Conservation (phyloP, 306 rosid genomes). For the Erythrophleum fordii region DNA sequence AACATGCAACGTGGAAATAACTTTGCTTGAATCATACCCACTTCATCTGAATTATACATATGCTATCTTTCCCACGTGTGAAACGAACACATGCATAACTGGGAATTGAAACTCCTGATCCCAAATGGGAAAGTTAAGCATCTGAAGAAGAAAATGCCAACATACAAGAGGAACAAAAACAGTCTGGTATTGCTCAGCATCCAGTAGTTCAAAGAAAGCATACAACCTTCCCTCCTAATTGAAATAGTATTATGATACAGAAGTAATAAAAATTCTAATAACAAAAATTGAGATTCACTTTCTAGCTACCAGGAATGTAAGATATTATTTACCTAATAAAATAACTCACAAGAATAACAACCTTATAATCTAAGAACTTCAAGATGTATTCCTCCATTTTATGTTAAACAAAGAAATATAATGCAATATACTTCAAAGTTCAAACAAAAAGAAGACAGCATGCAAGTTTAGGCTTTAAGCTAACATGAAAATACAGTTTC, state of each 20-base stretch:
- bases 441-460: background rate
- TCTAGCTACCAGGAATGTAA: background rate
- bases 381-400: background rate
- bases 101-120: background rate
- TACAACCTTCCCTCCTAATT: background rate
- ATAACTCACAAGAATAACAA: background rate
- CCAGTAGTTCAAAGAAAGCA: background rate
- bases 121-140: background rate
- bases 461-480: background rate
- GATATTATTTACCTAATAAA: background rate
- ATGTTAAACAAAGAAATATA: constrained; percentile 21
- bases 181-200: background rate
- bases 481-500: background rate
- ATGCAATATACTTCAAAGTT: background rate
- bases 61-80: background rate
- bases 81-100: background rate
- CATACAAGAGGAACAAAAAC: background rate
- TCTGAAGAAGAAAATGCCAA: constrained; percentile 7
- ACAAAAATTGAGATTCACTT: background rate
- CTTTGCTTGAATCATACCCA: background rate
- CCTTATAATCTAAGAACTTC: background rate
- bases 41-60: background rate
- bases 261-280: background rate
- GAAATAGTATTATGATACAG: background rate
- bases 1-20: background rate